phyloP scores from a whole-genome alignment of 768 basidiomycete genomes.

The Termitomyces titanicus region DNA sequence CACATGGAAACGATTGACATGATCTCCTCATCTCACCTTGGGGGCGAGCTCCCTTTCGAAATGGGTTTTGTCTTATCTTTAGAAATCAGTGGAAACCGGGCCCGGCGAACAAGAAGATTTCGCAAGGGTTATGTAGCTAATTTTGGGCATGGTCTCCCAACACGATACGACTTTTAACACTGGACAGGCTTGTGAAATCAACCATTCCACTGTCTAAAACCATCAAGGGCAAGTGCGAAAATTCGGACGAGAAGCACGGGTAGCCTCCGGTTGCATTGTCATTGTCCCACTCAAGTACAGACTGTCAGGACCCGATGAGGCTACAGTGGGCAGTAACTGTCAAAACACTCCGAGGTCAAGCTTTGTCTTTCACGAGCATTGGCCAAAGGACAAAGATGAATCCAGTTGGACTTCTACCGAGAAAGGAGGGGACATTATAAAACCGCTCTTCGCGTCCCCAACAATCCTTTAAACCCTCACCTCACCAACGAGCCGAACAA shows the following conservation, averaged over 20 bases:
- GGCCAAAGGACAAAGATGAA: background rate
- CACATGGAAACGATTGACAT: background rate
- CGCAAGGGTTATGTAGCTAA: background rate
- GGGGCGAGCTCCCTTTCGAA: background rate
- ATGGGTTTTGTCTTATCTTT: background rate
- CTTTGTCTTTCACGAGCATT: background rate
- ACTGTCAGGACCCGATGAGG: too few relatives aligned
- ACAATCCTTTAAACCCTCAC: background rate
- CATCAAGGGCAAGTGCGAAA: too few relatives aligned
- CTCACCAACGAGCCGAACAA: background rate
- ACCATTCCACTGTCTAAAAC: too few relatives aligned
- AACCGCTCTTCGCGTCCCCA: background rate
- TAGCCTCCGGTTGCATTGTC: too few relatives aligned
- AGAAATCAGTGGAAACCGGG: background rate
- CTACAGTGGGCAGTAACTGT: too few relatives aligned
- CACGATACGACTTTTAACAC: too few relatives aligned
- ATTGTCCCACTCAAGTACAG: too few relatives aligned
- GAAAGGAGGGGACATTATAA: conserved; percentile 3
- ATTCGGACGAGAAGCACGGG: too few relatives aligned
- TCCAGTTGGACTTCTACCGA: background rate
- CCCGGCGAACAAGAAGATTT: background rate
- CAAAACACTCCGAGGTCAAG: too few relatives aligned
- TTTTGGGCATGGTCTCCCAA: background rate
- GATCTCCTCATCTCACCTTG: too few relatives aligned
- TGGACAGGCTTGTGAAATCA: too few relatives aligned